Percentiles rank a stretch among this genome's conserved stretches.
phyloP scores from a whole-genome alignment of 2,329 filamentous ascomycete genomes.

The Pyrenophora seminiperda region DNA sequence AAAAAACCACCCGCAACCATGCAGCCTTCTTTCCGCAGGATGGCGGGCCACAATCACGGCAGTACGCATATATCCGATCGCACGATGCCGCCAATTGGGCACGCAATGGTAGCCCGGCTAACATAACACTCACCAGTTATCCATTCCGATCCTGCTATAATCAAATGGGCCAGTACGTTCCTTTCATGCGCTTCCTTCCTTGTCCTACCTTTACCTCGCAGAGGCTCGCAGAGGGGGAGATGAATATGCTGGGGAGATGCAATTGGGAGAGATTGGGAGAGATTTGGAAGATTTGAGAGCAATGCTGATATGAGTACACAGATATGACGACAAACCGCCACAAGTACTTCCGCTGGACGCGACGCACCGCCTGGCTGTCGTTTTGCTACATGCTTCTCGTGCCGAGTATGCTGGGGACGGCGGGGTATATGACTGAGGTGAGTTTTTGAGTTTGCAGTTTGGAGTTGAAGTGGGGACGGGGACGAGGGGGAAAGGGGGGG shows the following conservation, averaged over 20 bases:
- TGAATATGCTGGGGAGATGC: neutral
- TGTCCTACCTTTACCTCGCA: too few relatives aligned
- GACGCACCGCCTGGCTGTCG: constrained; percentile 77
- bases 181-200: too few relatives aligned
- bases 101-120: constrained; percentile 38
- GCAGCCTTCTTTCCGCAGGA: constrained; percentile 24
- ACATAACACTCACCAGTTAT: constrained; percentile 50
- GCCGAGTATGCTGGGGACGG: constrained; percentile 70
- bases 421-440: constrained; percentile 85
- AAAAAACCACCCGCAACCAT: constrained; percentile 17
- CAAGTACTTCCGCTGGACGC: constrained; percentile 95
- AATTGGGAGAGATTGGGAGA: neutral
- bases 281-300: too few relatives aligned
- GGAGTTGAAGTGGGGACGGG: too few relatives aligned
- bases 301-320: too few relatives aligned
- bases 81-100: neutral
- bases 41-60: constrained; percentile 38
- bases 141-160: constrained; percentile 61
- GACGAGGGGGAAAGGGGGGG: too few relatives aligned
- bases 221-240: neutral
- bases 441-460: too few relatives aligned
- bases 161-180: constrained; percentile 59
- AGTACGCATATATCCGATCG: constrained; percentile 17
- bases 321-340: constrained; percentile 84
- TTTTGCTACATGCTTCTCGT: constrained; percentile 77